phyloP scores from a whole-genome alignment of 495 filamentous ascomycete genomes.

The Penicillium cataractarum region DNA sequence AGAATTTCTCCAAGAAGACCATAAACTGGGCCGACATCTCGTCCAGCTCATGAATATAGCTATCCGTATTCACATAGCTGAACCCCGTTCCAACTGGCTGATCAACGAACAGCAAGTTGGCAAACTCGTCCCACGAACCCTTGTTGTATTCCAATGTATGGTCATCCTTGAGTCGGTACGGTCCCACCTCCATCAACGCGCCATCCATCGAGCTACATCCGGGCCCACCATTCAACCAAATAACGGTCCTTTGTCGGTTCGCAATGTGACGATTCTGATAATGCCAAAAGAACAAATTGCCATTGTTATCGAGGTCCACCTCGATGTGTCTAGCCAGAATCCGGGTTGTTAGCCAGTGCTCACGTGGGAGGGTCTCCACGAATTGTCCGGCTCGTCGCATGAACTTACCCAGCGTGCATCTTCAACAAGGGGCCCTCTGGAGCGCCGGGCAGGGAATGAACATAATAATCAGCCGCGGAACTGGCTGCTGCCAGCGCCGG shows the following conservation, averaged over 20 bases:
- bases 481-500: slow-evolving; percentile 44
- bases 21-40: slow-evolving; percentile 91
- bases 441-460: slow-evolving; percentile 80
- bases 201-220: slow-evolving; percentile 98
- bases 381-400: not conserved
- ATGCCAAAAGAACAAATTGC: slow-evolving; percentile 98
- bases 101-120: slow-evolving; percentile 94
- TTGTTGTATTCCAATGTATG: slow-evolving; percentile 77
- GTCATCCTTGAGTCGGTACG: slow-evolving; percentile 83
- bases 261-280: slow-evolving; percentile 94
- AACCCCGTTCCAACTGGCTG: slow-evolving; percentile 96
- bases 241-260: slow-evolving; percentile 85
- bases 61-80: slow-evolving; percentile 89
- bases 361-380: not conserved
- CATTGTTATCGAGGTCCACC: slow-evolving; percentile 78
- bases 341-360: slow-evolving; percentile 31
- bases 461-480: slow-evolving; percentile 85
- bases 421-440: slow-evolving; percentile 81
- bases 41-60: slow-evolving; percentile 79
- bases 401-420: slow-evolving; percentile 94
- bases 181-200: slow-evolving; percentile 95
- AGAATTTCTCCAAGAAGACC: slow-evolving; percentile 88
- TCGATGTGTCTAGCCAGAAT: slow-evolving; percentile 75
- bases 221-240: slow-evolving; percentile 97
- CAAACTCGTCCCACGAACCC: slow-evolving; percentile 96